Evolutionary conservation across 2,329 filamentous ascomycete genomes (phyloP).

Genomic region (Ceratocystis harringtonii): DNA sequence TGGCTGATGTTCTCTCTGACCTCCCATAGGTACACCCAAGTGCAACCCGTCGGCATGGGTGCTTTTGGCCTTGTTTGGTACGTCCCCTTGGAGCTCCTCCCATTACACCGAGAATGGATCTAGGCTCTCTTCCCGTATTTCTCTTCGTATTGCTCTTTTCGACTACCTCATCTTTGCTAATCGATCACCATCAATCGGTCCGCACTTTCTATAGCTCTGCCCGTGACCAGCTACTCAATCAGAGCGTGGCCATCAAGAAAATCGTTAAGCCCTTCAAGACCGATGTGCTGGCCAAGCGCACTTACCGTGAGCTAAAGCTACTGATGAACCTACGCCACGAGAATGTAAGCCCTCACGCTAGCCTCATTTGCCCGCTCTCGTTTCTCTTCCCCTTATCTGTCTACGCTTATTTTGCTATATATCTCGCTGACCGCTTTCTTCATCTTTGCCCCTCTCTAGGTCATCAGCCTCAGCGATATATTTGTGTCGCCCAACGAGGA

Average conservation of each 20-base stretch:
- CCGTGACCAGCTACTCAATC: slow-evolving; percentile 90
- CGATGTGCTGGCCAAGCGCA: slow-evolving; percentile 93
- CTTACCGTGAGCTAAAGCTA: slow-evolving; percentile 92
- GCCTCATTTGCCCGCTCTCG: background rate
- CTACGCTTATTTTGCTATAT: background rate
- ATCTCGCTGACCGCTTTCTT: slow-evolving; percentile 12
- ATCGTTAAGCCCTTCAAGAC: slow-evolving; percentile 99
- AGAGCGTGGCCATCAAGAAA: slow-evolving; percentile 98
- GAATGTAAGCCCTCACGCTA: slow-evolving; percentile 49
- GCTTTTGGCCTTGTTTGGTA: slow-evolving; percentile 98
- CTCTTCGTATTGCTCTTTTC: too few relatives aligned
- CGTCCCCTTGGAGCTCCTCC: slow-evolving; percentile 20
- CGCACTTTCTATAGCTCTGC: slow-evolving; percentile 52
- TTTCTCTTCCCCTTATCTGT: background rate
- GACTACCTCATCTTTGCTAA: too few relatives aligned
- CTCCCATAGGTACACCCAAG: slow-evolving; percentile 68
- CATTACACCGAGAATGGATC: too few relatives aligned
- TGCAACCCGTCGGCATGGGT: slow-evolving; percentile 98
- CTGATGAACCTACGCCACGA: slow-evolving; percentile 94
- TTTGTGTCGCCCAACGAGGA: slow-evolving; percentile 98
- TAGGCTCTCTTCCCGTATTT: too few relatives aligned
- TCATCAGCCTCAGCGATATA: slow-evolving; percentile 97
- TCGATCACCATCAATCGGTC: background rate
- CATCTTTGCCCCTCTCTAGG: slow-evolving; percentile 34
- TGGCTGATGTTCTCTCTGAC: background rate